A percentile compares a stretch with the other conserved stretches of the same genome.
Evolutionary conservation across 345 rosid species (phyloP).

Genomic region (Turnera subulata): DNA sequence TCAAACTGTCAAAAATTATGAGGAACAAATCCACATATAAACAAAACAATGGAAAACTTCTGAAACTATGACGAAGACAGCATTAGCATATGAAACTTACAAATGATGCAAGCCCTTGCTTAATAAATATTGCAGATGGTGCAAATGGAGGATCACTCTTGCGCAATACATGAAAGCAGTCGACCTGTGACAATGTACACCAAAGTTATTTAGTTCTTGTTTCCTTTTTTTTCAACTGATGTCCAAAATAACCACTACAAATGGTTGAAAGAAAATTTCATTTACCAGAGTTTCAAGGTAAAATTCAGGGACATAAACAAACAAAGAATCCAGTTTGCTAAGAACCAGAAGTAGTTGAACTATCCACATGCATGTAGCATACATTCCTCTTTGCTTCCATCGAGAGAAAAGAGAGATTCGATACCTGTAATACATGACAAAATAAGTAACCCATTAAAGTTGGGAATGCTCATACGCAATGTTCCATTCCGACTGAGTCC

Average conservation of each 20-base stretch:
- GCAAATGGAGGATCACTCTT: constrained; percentile 94
- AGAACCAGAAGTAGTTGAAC: constrained; percentile 83
- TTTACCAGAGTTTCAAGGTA: constrained; percentile 89
- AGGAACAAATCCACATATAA: neutral
- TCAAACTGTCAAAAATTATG: neutral
- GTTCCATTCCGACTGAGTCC: too few relatives aligned
- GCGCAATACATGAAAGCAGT: constrained; percentile 95
- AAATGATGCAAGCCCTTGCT: constrained; percentile 91
- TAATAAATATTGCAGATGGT: constrained; percentile 69
- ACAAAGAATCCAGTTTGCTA: constrained; percentile 80
- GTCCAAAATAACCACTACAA: neutral
- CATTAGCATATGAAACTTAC: constrained; percentile 38
- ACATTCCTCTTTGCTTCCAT: constrained; percentile 99
- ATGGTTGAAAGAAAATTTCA: neutral
- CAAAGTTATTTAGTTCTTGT: too few relatives aligned
- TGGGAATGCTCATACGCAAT: too few relatives aligned
- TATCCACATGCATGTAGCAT: constrained; percentile 94
- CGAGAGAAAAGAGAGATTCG: constrained; percentile 74
- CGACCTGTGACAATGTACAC: constrained; percentile 76
- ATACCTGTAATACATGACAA: constrained; percentile 49
- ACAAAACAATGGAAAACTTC: constrained; percentile 1
- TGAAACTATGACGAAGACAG: constrained; percentile 12
- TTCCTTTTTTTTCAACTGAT: too few relatives aligned
- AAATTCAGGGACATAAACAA: constrained; percentile 80
- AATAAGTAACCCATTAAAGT: constrained; percentile 9